phyloP scores from a whole-genome alignment of 2,329 filamentous ascomycete species.

The Sporothrix protearum region DNA sequence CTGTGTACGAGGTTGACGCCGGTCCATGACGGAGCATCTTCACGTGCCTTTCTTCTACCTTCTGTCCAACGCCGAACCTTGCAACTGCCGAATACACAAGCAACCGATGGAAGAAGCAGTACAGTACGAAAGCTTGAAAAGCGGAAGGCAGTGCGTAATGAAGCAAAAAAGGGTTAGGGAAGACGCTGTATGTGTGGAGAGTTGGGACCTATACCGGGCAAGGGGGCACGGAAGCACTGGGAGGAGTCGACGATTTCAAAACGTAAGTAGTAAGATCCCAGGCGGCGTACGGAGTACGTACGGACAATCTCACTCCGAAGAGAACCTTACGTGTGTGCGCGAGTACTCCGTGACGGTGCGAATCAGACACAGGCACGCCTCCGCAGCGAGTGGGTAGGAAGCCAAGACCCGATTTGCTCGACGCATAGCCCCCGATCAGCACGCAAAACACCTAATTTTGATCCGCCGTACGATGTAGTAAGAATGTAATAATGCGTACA shows the following conservation, averaged over 20 bases:
- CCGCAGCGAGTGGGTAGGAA: background rate
- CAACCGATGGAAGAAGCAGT: background rate
- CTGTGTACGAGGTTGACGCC: background rate
- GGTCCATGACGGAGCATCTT: background rate
- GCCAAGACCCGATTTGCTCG: conserved; percentile 20
- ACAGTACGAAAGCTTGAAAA: background rate
- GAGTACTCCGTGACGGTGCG: background rate
- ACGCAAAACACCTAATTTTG: conserved; percentile 4
- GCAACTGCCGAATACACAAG: background rate
- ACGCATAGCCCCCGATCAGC: conserved; percentile 14
- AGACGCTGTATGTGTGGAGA: too few relatives aligned
- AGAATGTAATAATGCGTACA: too few relatives aligned
- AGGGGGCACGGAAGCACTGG: background rate
- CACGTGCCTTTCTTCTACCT: conserved; percentile 5
- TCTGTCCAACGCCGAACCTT: background rate
- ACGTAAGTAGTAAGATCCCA: background rate
- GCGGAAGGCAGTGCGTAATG: background rate
- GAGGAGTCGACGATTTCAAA: conserved; percentile 1
- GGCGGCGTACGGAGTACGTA: background rate
- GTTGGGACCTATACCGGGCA: too few relatives aligned
- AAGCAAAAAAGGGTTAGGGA: background rate
- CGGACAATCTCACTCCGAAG: conserved; percentile 16
- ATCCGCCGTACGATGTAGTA: background rate
- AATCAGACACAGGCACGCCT: background rate
- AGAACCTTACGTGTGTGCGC: conserved; percentile 16